Evolutionary conservation across 1,139 yeast genomes (phyloP).

Genomic region (Nakaseomyces glabratus): DNA sequence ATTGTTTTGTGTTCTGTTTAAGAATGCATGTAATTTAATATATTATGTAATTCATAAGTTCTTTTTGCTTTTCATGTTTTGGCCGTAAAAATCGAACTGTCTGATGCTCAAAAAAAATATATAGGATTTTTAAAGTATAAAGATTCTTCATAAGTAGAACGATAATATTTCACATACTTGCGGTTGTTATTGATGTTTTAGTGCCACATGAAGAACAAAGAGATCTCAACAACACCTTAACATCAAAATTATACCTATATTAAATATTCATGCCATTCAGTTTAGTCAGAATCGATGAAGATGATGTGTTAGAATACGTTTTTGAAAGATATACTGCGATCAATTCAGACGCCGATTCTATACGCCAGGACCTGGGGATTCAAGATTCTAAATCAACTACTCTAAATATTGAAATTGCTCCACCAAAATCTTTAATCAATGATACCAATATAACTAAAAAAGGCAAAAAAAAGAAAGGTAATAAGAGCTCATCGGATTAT

Average conservation of each 20-base stretch:
- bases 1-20: no score
- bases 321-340: slow-evolving; percentile 26
- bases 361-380: slow-evolving; percentile 31
- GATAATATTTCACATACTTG: no score
- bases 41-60: neutral
- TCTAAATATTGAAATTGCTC: slow-evolving; percentile 8
- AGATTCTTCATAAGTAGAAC: no score
- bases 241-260: no score
- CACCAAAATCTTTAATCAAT: slow-evolving; percentile 6
- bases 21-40: no score
- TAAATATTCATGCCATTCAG: slow-evolving; percentile 10
- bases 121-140: no score
- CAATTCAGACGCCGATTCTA: slow-evolving; percentile 15
- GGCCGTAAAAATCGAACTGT: no score
- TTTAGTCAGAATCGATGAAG: slow-evolving; percentile 16
- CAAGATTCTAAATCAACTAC: slow-evolving; percentile 9
- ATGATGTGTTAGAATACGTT: slow-evolving; percentile 25
- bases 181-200: no score
- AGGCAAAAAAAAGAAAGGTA: slow-evolving; percentile 1
- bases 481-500: neutral
- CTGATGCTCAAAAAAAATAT: no score
- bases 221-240: no score
- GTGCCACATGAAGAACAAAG: no score
- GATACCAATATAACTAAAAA: neutral
- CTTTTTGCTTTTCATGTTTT: neutral